Percentiles rank a stretch among this genome's conserved stretches.
phyloP scores from a whole-genome alignment of 2,329 filamentous ascomycete genomes.

The Cercospora brassicicola region DNA sequence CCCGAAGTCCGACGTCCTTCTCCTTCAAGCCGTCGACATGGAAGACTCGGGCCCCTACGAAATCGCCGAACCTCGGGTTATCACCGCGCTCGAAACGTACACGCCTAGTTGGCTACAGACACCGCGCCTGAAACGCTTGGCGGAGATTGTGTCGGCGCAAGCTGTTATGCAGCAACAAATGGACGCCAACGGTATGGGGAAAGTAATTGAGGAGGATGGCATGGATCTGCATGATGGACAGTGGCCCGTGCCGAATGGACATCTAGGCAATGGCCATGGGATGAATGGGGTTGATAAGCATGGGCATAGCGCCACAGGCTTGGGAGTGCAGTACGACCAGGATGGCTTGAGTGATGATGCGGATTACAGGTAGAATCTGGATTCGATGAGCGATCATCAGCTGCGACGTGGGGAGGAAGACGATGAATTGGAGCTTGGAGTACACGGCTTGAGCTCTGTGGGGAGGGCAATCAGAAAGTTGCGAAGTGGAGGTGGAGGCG shows the following conservation, averaged over 20 bases:
- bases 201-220: slow-evolving; percentile 30
- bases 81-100: slow-evolving; percentile 95
- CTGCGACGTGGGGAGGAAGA: neutral
- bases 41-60: slow-evolving; percentile 98
- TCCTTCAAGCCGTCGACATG: slow-evolving; percentile 95
- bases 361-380: slow-evolving; percentile 19
- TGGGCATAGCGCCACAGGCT: slow-evolving; percentile 7
- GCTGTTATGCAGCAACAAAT: slow-evolving; percentile 73
- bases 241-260: slow-evolving; percentile 26
- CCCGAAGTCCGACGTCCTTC: slow-evolving; percentile 86
- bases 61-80: slow-evolving; percentile 93
- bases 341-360: slow-evolving; percentile 17
- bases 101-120: slow-evolving; percentile 98
- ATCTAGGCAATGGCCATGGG: slow-evolving; percentile 12
- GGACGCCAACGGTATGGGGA: slow-evolving; percentile 35
- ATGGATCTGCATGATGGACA: slow-evolving; percentile 27
- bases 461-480: neutral
- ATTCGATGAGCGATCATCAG: slow-evolving; percentile 3
- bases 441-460: neutral
- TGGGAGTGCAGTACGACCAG: slow-evolving; percentile 18
- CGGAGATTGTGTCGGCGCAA: slow-evolving; percentile 97
- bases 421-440: neutral
- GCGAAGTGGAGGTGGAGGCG: neutral
- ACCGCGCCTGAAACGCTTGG: slow-evolving; percentile 86
- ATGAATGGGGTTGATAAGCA: slow-evolving; percentile 16